Base-by-base conservation (phyloP, 441 rosid species). In the Biscutella auriculata region DNA sequence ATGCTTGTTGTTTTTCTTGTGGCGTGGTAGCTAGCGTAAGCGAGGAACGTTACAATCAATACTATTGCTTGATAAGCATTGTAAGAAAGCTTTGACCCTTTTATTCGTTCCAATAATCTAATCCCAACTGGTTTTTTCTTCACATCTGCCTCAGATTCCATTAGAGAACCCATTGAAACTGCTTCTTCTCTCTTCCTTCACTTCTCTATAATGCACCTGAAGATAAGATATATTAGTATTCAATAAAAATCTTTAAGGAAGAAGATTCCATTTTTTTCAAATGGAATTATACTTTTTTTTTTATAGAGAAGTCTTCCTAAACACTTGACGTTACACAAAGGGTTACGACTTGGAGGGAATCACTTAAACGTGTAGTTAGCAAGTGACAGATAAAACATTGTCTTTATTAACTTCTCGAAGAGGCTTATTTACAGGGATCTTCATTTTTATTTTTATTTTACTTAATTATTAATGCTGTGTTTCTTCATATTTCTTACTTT, bases 1-100 rank as follows among this genome's bases (percentile, higher is more conserved):
- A 92, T 80, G 73, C 98, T 92, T 15, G 88, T 84, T 30, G 95
- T 83, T 73, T 92, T 92, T 35, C 98, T 68, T 6, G 94, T 73
- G 0, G 90, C 85, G 69, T 92, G 98, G 65, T 84, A 92, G 74
- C 87, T 74, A 2, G 90, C 29, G 54, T 88, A 92, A 3, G 98
- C 88, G 0, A 86, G 66, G 52, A 92, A 88, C 26, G 98, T 92
- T 8, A 88, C 79, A 47, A 86, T 73, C 74, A 88, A 76, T n/a
- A 88, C 98, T 47, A 88, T 68, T 42, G 75, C 82, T 81, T 83
- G 97, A 45, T 79, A 77, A 10, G 80, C 73, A 50, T 66, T 82
- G 70, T 73, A 84, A 17, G 98, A 83, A 54, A 92, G 78, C 36
- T 61, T 76, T 1, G 70, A 54, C 10, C 68, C 76, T 63, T 72